Evolutionary conservation across 2,329 filamentous ascomycete genomes (phyloP).

Genomic region (Fusarium globosum): DNA sequence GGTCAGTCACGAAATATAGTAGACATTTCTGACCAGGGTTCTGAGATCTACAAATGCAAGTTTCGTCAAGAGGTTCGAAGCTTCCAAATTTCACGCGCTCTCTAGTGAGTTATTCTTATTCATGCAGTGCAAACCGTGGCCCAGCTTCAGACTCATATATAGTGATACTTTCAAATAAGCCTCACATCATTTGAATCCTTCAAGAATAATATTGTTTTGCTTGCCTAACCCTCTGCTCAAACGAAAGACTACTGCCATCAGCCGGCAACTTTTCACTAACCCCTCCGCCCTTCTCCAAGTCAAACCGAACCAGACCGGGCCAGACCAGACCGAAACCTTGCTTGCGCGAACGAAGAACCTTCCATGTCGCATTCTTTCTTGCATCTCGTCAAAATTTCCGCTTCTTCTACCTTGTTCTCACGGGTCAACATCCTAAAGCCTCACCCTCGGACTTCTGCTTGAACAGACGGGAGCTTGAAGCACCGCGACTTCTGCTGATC

Average conservation of each 20-base stretch:
- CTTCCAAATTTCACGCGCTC: background rate
- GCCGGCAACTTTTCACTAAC: slow-evolving; percentile 3
- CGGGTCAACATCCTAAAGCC: background rate
- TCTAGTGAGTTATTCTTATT: background rate
- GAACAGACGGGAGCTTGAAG: background rate
- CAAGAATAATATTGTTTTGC: background rate
- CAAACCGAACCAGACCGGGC: slow-evolving; percentile 13
- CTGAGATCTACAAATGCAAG: background rate
- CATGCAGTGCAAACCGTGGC: background rate
- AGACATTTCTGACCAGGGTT: background rate
- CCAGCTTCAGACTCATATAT: background rate
- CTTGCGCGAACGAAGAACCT: slow-evolving; percentile 1
- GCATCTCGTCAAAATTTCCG: slow-evolving; percentile 19
- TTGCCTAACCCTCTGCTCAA: background rate
- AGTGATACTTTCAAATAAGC: background rate
- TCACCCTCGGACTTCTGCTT: background rate
- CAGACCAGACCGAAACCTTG: slow-evolving; percentile 12
- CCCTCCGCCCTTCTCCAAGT: slow-evolving; percentile 34
- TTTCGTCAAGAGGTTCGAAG: background rate
- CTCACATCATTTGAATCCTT: background rate
- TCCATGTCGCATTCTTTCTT: slow-evolving; percentile 19
- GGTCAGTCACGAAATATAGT: background rate
- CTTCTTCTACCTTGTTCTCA: slow-evolving; percentile 1
- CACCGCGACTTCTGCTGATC: slow-evolving; percentile 1
- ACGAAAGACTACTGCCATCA: slow-evolving; percentile 9